These are phyloP conservation scores for Diplodia scrobiculata DNA, from an alignment of 2,329 filamentous ascomycete species.

Conservation along the genomic window DNA sequence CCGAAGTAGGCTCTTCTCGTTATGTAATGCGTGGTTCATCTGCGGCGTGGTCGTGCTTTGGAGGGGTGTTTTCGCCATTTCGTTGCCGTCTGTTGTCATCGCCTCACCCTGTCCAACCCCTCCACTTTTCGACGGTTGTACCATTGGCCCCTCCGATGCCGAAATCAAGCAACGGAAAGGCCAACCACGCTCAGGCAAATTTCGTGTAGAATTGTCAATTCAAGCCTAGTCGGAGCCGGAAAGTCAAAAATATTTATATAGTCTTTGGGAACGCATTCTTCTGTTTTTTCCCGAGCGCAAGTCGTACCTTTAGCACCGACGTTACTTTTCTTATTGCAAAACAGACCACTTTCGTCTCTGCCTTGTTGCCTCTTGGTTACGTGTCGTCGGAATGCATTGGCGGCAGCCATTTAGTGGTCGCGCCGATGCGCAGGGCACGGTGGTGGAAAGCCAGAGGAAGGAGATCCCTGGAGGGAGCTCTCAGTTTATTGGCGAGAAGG, in stretches of 20 bases:
- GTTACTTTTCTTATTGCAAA: not conserved
- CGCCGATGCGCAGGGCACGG: not conserved
- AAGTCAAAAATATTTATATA: not conserved
- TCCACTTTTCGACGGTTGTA: conserved; percentile 20
- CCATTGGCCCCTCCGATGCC: conserved; percentile 15
- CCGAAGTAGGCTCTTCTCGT: not conserved
- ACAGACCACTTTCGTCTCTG: not conserved
- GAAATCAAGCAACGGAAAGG: not conserved
- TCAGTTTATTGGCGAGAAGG: conserved; percentile 39
- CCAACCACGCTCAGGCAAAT: not conserved
- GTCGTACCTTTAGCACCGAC: not conserved
- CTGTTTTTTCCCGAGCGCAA: not conserved
- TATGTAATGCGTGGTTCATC: no score
- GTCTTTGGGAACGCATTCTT: not conserved
- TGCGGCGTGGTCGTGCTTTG: not conserved
- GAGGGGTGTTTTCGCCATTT: conserved; percentile 20
- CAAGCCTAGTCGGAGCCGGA: not conserved
- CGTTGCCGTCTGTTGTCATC: conserved; percentile 14
- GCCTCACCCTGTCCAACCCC: conserved; percentile 3
- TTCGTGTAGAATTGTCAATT: not conserved
- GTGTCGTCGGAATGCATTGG: not conserved
- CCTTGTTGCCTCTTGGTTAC: not conserved
- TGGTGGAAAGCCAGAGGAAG: conserved; percentile 8
- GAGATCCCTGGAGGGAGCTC: not conserved
- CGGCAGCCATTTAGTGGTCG: not conserved